Evolutionary conservation across 768 basidiomycete species (phyloP), one percentile per base, ranked within the genome.

Genomic region (Pleurotus sapidus): DNA sequence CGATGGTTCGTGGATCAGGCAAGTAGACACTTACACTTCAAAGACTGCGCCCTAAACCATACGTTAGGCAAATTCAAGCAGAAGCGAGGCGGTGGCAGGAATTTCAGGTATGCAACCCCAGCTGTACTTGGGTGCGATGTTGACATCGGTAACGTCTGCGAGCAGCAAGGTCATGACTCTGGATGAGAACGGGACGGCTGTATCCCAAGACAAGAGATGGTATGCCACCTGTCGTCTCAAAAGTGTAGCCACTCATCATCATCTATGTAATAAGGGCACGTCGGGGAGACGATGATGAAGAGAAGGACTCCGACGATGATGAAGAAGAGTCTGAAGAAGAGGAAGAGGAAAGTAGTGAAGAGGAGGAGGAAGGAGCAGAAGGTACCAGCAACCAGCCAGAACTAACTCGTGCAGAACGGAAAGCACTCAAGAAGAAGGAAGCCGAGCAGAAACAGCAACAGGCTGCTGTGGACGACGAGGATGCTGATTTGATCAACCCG

Each of bases 31-130:
- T 40, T 24, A 15, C 15, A 6, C 12, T 14, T 34, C 7, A 40
- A 9, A 40, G 40, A 23, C 48, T 37, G 18, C 11, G 17, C 46
- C 30, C 42, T 61, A 5, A 34, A 15, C 24, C 23, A 45, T 24
- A 20, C 2, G 30, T 5, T 63, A 86, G 91, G 92, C 60, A 91
- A 88, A 72, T 92, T 83, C 76, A 94, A 94, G 80, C 78, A 84
- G 62, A 90, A 87, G 67, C 90, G 93, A 51, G 93, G 93, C 63
- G 93, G 93, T 38, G 93, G 93, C 51, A 83, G 93, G 59, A 86
- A 76, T 68, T 95, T 95, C 72, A 91, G 91, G 84, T 88, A 65
- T 50, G 68, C 55, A 11, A 27, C 46, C 46, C 34, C 27, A 49
- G 57, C 30, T 34, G 30, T 34, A 11, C 30, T 34, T 11, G 8